phyloP scores from a whole-genome alignment of 2,329 filamentous ascomycete species.

The Paecilomyces sp. region DNA sequence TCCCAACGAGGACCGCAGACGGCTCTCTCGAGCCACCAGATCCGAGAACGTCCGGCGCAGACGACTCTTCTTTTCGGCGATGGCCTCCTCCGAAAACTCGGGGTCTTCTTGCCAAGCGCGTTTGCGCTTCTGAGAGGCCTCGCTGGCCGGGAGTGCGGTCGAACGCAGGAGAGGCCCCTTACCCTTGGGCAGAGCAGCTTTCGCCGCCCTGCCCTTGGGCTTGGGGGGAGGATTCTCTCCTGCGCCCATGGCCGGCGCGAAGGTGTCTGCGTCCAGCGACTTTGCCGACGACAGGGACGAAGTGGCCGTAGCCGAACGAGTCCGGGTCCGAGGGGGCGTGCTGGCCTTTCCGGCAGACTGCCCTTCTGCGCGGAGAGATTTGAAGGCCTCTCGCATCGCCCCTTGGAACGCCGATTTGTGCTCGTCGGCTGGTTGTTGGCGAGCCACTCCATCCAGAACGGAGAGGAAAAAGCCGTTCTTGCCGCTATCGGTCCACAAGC shows the following conservation, averaged over 20 bases:
- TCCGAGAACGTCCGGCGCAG: conserved; percentile 14
- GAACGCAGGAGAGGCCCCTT: conserved; percentile 3
- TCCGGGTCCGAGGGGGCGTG: conserved; percentile 9
- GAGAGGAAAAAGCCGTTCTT: conserved; percentile 24
- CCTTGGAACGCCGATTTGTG: conserved; percentile 22
- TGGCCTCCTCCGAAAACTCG: conserved; percentile 17
- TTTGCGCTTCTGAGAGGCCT: conserved; percentile 18
- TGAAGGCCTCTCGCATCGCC: conserved; percentile 21
- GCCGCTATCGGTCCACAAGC: conserved; percentile 18
- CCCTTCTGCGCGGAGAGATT: conserved; percentile 10
- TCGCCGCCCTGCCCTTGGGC: conserved; percentile 17
- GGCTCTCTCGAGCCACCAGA: conserved; percentile 16
- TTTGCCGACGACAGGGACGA: conserved; percentile 35
- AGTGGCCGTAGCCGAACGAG: conserved; percentile 18
- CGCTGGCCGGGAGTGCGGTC: conserved; percentile 14
- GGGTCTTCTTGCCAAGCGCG: conserved; percentile 21
- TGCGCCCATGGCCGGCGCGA: conserved; percentile 15
- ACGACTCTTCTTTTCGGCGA: conserved; percentile 19
- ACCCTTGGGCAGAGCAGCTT: conserved; percentile 16
- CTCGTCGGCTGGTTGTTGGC: conserved; percentile 16
- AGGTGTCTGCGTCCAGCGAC: conserved; percentile 28
- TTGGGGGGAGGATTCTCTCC: conserved; percentile 9
- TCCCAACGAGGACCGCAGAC: conserved; percentile 16
- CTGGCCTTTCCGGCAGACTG: conserved; percentile 1
- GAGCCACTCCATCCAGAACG: conserved; percentile 21